These are phyloP conservation scores for Trichoderma aggressivum DNA, from an alignment of 2,329 filamentous ascomycete genomes.

Conservation along the genomic window DNA sequence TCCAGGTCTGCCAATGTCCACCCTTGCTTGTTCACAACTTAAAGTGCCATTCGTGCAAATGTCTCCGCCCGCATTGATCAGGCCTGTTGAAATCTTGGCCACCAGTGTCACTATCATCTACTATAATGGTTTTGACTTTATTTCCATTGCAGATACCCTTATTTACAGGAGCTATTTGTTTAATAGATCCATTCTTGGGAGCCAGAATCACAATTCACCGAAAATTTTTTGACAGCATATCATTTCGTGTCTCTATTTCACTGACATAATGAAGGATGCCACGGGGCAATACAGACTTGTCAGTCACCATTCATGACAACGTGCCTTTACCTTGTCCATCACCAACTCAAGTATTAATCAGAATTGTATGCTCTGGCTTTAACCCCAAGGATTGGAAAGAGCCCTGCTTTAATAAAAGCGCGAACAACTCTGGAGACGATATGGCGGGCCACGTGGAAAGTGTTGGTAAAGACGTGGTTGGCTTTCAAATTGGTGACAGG, in stretches of 20 bases:
- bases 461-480: background rate
- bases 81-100: background rate
- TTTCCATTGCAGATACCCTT: background rate
- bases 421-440: background rate
- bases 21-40: background rate
- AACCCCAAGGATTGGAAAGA: background rate
- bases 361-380: background rate
- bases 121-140: background rate
- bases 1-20: background rate
- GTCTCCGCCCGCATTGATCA: background rate
- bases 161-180: background rate
- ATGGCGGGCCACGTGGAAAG: background rate
- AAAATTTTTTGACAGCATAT: background rate
- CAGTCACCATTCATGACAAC: background rate
- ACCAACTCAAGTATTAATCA: background rate
- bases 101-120: background rate
- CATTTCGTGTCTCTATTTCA: background rate
- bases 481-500: background rate
- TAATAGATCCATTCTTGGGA: background rate
- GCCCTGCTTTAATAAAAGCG: background rate
- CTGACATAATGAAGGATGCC: background rate
- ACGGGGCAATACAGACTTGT: background rate
- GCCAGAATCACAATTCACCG: background rate
- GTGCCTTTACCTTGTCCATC: background rate
- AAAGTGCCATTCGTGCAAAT: background rate